phyloP scores from a whole-genome alignment of 2,329 filamentous ascomycete genomes.

The Cadophora luteo-olivacea region DNA sequence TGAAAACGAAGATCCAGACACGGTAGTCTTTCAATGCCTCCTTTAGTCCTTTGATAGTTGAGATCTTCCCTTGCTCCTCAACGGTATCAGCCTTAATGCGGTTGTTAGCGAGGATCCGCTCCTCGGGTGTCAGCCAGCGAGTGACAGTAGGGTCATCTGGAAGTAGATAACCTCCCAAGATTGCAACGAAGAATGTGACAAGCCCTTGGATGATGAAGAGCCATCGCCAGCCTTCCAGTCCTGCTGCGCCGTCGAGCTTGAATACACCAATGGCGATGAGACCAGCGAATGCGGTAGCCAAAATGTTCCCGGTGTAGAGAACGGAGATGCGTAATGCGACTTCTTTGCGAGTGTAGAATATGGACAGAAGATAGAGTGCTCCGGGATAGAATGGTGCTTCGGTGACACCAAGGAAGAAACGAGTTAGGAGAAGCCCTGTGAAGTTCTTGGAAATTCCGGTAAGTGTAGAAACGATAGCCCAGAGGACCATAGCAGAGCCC shows the following conservation, averaged over 20 bases:
- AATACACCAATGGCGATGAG: constrained; percentile 48
- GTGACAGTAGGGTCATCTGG: constrained; percentile 55
- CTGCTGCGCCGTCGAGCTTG: constrained; percentile 45
- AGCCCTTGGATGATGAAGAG: constrained; percentile 49
- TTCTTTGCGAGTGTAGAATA: constrained; percentile 55
- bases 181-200: constrained; percentile 26
- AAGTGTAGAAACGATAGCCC: constrained; percentile 59
- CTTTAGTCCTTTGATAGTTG: constrained; percentile 48
- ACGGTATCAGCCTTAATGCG: constrained; percentile 36
- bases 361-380: constrained; percentile 52
- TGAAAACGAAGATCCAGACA: constrained; percentile 53
- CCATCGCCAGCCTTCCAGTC: constrained; percentile 51
- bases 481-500: constrained; percentile 47
- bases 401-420: constrained; percentile 39
- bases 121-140: constrained; percentile 31
- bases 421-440: constrained; percentile 48
- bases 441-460: constrained; percentile 49
- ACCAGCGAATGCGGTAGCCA: constrained; percentile 47
- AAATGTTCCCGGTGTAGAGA: constrained; percentile 47
- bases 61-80: constrained; percentile 44
- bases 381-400: constrained; percentile 51
- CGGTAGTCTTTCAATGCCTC: constrained; percentile 50
- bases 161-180: constrained; percentile 45
- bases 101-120: constrained; percentile 25
- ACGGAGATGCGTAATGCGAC: constrained; percentile 45